Percentiles rank a stretch among this genome's conserved stretches.
These are phyloP conservation scores for Raphanus raphanistrum DNA, from an alignment of 345 rosid species.

Conservation along the genomic window DNA sequence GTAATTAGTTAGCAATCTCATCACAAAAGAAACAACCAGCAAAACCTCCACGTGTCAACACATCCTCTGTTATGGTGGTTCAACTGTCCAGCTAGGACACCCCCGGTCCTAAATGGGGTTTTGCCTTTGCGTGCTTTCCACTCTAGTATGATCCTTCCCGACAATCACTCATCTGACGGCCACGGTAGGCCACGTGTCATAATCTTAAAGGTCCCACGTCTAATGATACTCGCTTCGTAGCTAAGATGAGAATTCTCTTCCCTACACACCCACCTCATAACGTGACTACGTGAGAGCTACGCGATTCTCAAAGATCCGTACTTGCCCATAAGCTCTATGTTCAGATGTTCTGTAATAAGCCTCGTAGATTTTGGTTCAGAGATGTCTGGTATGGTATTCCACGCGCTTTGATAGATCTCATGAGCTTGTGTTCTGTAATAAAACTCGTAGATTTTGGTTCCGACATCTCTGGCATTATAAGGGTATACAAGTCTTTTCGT, in stretches of 20 bases:
- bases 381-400: not conserved
- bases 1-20: constrained; percentile 32
- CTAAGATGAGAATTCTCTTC: constrained; percentile 16
- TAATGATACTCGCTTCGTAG: constrained; percentile 38
- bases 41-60: not conserved
- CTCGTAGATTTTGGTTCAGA: too few relatives aligned
- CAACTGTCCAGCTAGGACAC: constrained; percentile 58
- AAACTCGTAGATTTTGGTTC: not conserved
- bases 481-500: constrained; percentile 22
- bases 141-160: constrained; percentile 41
- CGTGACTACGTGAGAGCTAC: constrained; percentile 40
- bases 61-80: not conserved
- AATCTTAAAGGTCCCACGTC: constrained; percentile 34
- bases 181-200: constrained; percentile 45
- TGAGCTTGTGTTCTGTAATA: not conserved
- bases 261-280: constrained; percentile 27
- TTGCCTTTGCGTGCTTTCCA: constrained; percentile 55
- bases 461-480: not conserved
- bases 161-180: constrained; percentile 35
- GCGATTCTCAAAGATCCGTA: constrained; percentile 30
- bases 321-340: not conserved
- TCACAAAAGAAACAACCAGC: constrained; percentile 23
- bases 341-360: not conserved
- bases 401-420: not conserved
- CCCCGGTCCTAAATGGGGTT: constrained; percentile 25